phyloP scores from a whole-genome alignment of 768 basidiomycete species.

The Mycena capillaripes region DNA sequence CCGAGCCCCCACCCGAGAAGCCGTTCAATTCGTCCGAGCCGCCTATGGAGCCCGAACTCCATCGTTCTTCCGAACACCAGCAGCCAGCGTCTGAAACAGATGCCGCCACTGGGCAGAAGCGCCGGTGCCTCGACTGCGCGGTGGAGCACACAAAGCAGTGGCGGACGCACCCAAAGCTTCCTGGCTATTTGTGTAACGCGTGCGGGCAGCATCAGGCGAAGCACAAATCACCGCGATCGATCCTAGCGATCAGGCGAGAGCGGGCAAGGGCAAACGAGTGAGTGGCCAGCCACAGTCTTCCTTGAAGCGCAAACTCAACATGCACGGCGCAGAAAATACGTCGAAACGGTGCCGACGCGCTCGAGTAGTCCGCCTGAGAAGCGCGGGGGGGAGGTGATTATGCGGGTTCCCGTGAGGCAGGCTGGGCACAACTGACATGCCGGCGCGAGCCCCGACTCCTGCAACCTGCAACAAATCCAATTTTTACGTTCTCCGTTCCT shows the following conservation, averaged over 20 bases:
- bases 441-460: neutral
- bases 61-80: neutral
- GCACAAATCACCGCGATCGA: neutral
- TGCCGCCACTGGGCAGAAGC: neutral
- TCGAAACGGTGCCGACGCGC: neutral
- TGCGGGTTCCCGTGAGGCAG: neutral
- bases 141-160: neutral
- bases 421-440: neutral
- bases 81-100: neutral
- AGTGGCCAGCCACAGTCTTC: neutral
- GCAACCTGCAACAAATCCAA: too few species aligned
- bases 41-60: neutral
- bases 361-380: neutral
- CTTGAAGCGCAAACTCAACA: neutral
- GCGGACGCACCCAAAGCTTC: neutral
- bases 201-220: neutral
- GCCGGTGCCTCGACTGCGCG: neutral
- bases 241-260: neutral
- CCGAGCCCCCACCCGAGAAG: too few species aligned
- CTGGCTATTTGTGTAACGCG: constrained; percentile 1
- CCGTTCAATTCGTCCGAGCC: neutral
- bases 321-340: neutral
- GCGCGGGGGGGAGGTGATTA: neutral
- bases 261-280: neutral
- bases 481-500: too few species aligned